Percentiles rank a stretch among this genome's conserved stretches.
These are phyloP conservation scores for Colletotrichum zoysiae DNA, from an alignment of 2,329 filamentous ascomycete genomes.

Conservation along the genomic window DNA sequence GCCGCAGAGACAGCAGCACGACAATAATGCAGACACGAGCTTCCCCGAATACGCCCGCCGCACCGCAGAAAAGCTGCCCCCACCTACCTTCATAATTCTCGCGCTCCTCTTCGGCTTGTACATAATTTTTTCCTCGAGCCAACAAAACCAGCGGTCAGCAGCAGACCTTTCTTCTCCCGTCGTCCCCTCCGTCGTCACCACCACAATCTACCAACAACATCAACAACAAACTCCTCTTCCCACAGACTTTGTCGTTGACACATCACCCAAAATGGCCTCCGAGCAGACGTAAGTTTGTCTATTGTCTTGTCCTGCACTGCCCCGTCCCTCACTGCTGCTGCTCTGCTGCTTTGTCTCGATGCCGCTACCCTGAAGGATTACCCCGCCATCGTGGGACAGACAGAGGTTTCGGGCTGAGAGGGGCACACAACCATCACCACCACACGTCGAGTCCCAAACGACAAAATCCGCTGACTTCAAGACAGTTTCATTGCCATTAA, in stretches of 20 bases:
- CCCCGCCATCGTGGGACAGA: conserved; percentile 49
- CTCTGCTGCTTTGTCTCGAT: conserved; percentile 30
- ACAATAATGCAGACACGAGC: conserved; percentile 34
- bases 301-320: conserved; percentile 27
- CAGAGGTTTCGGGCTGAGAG: conserved; percentile 33
- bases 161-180: conserved; percentile 45
- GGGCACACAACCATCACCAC: conserved; percentile 28
- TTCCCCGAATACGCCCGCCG: conserved; percentile 44
- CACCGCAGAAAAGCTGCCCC: conserved; percentile 56
- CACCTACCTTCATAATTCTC: conserved; percentile 58
- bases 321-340: neutral
- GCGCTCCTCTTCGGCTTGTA: conserved; percentile 53
- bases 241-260: conserved; percentile 43
- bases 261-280: conserved; percentile 72
- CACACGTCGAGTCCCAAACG: conserved; percentile 5
- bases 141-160: conserved; percentile 43
- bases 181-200: conserved; percentile 39
- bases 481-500: conserved; percentile 99
- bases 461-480: conserved; percentile 36
- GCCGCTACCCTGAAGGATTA: conserved; percentile 40
- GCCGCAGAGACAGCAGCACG: conserved; percentile 27
- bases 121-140: conserved; percentile 51
- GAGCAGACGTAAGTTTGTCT: conserved; percentile 89
- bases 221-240: conserved; percentile 44
- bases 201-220: conserved; percentile 43